phyloP scores from a whole-genome alignment of 73 alveolate genomes.

The Symbiodinium pilosum region DNA sequence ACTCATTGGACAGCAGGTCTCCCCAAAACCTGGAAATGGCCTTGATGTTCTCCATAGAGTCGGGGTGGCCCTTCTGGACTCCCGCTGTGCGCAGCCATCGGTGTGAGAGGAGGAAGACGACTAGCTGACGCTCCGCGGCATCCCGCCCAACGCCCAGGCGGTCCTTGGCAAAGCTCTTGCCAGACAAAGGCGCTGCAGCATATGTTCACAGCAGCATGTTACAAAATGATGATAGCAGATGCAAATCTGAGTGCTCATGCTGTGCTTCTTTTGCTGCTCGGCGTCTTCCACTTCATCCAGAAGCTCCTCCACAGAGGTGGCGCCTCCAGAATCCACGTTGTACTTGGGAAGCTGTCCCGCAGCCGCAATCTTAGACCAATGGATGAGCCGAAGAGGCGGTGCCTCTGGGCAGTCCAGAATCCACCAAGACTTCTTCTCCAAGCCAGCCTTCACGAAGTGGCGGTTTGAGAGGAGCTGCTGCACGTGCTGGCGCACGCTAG shows the following conservation, averaged over 20 bases:
- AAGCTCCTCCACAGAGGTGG: slow-evolving; percentile 65
- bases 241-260: too few species aligned
- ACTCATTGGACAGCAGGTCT: too few species aligned
- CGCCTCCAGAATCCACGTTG: slow-evolving; percentile 29
- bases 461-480: slow-evolving; percentile 56
- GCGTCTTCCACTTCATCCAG: slow-evolving; percentile 2
- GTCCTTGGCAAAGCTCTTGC: neutral
- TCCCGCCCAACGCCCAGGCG: neutral
- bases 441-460: slow-evolving; percentile 46
- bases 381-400: slow-evolving; percentile 68
- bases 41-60: slow-evolving; percentile 8
- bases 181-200: too few species aligned
- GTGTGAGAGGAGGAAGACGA: slow-evolving; percentile 72
- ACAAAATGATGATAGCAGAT: too few species aligned
- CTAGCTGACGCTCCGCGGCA: slow-evolving; percentile 8
- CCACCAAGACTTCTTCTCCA: slow-evolving; percentile 70
- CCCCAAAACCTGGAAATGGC: too few species aligned
- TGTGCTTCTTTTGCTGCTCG: neutral
- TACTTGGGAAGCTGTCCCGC: slow-evolving; percentile 5
- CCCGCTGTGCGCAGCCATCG: slow-evolving; percentile 84
- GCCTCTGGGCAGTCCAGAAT: slow-evolving; percentile 77
- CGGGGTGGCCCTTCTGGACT: slow-evolving; percentile 11
- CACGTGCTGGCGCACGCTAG: slow-evolving; percentile 79
- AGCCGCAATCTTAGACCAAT: slow-evolving; percentile 39
- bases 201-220: too few species aligned